phyloP scores from a whole-genome alignment of 257 asterid genomes.

The Fraxinus quadrangulata region DNA sequence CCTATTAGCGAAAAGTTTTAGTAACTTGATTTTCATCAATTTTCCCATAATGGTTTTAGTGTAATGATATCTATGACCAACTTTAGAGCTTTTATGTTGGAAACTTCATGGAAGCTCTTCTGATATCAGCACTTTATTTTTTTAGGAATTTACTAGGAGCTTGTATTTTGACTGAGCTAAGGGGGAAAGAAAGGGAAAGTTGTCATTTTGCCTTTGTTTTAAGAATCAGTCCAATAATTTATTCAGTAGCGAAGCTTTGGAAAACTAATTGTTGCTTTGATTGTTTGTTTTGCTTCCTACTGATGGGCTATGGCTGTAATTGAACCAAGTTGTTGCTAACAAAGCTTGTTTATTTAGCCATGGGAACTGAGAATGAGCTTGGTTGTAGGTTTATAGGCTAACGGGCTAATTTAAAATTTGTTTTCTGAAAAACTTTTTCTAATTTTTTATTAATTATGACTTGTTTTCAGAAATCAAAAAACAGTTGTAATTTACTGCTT shows the following conservation, averaged over 20 bases:
- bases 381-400: neutral
- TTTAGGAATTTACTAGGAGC: neutral
- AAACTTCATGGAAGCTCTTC: neutral
- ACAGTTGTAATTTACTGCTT: neutral
- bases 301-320: slow-evolving; percentile 3
- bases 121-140: neutral
- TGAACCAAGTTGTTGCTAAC: neutral
- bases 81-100: neutral
- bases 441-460: too few relatives aligned
- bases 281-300: neutral
- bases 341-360: neutral
- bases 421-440: neutral
- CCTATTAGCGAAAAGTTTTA: neutral
- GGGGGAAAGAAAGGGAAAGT: neutral
- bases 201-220: neutral
- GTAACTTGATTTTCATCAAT: neutral
- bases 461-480: neutral
- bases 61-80: neutral
- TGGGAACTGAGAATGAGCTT: neutral
- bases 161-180: neutral
- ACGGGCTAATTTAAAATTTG: neutral
- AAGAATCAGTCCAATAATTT: neutral
- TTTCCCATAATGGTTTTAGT: neutral
- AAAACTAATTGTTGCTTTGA: neutral
- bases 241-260: neutral